Evolutionary conservation across 2,329 filamentous ascomycete genomes (phyloP), one percentile per base, ranked within the genome.

Genomic region (Diaporthe ampelina): DNA sequence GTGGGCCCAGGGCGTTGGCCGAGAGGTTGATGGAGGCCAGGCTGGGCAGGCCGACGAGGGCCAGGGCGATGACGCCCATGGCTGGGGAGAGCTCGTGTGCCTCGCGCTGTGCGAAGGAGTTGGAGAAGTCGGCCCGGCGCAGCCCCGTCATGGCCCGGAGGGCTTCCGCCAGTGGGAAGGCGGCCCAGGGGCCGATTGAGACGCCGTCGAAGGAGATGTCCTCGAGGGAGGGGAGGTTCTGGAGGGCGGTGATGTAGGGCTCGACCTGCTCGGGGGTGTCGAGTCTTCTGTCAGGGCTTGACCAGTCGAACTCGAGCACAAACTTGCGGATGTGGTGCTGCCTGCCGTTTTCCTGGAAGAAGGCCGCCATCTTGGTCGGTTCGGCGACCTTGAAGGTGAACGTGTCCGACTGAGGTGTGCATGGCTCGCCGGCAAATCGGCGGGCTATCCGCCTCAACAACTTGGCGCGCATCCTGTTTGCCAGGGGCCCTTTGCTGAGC

Each of bases 251-350:
- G n/a, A 54, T 15, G 6, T 68, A 68, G 7, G 63, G 63, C 45
- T 24, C 45, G 32, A 68, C 37, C 48, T 68, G 32, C 32, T 54
- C 48, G 13, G 45, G n/a, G 7, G 48, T 67, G 45, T 67, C 32
- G 32, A 67, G 63, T 26, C 37, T 54, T 32, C 52, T n/a, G n/a
- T 26, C 43, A 3, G 40, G 26, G 10, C 8, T 54, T 26, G 21
- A 40, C 6, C 15, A 15, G 40, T 43, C 40, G 40, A 17, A 43
- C 15, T 40, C 19, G 45, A 68, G 32, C 9, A n/a, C 40, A 10
- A 68, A 37, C 48, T 54, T 68, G 45, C 63, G 48, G 15, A 68
- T 40, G n/a, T 68, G 63, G 32, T 68, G 52, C 21, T 40, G n/a
- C 9, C 19, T 19, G 9, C 63, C 63, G 40, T 40, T 40, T 1